Percentiles rank a stretch among this genome's conserved stretches.
Evolutionary conservation across 768 basidiomycete genomes (phyloP).

Genomic region (Trametes coccinea): DNA sequence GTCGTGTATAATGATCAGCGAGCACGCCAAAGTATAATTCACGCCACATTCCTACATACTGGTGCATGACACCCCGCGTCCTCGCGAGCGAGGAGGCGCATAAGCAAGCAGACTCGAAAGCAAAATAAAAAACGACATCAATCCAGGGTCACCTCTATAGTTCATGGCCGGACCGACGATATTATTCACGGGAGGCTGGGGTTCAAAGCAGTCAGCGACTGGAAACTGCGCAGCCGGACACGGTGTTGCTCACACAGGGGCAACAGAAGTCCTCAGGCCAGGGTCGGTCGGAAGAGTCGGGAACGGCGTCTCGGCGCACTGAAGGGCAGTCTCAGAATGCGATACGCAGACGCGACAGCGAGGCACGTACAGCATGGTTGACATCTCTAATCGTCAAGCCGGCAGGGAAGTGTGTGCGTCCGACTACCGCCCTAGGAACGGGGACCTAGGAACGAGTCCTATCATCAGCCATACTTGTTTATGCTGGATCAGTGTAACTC

Average conservation of each 20-base stretch:
- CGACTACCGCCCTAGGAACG: conserved; percentile 1
- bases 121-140: neutral
- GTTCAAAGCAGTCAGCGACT: neutral
- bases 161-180: neutral
- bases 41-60: too few species aligned
- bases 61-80: neutral
- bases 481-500: too few species aligned
- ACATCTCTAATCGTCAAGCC: conserved; percentile 23
- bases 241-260: too few species aligned
- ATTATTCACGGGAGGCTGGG: neutral
- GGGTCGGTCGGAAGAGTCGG: conserved; percentile 26
- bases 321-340: neutral
- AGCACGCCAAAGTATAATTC: too few species aligned
- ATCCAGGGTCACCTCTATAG: neutral
- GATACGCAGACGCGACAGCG: neutral
- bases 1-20: too few species aligned
- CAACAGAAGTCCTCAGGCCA: conserved; percentile 33
- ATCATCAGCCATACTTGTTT: neutral
- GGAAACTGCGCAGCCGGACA: too few species aligned
- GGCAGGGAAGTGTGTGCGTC: conserved; percentile 25
- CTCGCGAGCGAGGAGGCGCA: conserved; percentile 3
- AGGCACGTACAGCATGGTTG: conserved; percentile 24
- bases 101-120: too few species aligned
- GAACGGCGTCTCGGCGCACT: conserved; percentile 22
- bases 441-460: neutral